Evolutionary conservation across 768 basidiomycete genomes (phyloP).

Genomic region (Leccinellum rugosiceps): DNA sequence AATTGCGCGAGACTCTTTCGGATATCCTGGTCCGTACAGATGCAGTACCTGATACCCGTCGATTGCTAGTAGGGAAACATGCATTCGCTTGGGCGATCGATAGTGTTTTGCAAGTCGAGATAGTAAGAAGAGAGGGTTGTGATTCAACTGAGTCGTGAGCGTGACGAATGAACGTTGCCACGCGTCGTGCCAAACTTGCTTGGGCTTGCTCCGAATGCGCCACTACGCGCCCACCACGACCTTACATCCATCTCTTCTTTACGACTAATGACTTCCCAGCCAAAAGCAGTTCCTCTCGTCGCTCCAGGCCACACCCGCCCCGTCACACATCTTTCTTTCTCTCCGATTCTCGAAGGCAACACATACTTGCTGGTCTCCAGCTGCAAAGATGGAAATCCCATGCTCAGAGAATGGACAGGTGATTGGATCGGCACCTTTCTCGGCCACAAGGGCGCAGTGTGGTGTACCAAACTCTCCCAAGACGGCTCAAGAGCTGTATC

Average conservation of each 20-base stretch:
- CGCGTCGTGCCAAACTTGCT: conserved; percentile 7
- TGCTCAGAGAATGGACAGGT: conserved; percentile 95
- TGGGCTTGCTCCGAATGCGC: conserved; percentile 18
- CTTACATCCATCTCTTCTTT: neutral
- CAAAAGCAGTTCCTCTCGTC: conserved; percentile 75
- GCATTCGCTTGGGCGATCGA: neutral
- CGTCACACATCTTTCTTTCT: conserved; percentile 94
- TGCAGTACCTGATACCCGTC: too few species aligned
- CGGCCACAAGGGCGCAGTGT: conserved; percentile 93
- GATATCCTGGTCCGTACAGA: neutral
- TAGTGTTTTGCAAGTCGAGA: too few species aligned
- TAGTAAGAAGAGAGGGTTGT: neutral
- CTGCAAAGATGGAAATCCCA: conserved; percentile 98
- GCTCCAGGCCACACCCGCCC: conserved; percentile 84
- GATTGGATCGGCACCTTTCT: conserved; percentile 97
- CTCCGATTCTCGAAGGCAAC: conserved; percentile 77
- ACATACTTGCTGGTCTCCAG: conserved; percentile 90
- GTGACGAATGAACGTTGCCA: conserved; percentile 8
- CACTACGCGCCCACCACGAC: conserved; percentile 33
- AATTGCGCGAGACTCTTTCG: neutral
- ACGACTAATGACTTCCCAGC: conserved; percentile 58
- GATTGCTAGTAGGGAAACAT: neutral
- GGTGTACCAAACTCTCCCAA: conserved; percentile 88
- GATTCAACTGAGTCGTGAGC: neutral
- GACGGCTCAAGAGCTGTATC: conserved; percentile 87